Conservation (phyloP, 441 rosid species). For the Bocquillonia castaneifolia region DNA sequence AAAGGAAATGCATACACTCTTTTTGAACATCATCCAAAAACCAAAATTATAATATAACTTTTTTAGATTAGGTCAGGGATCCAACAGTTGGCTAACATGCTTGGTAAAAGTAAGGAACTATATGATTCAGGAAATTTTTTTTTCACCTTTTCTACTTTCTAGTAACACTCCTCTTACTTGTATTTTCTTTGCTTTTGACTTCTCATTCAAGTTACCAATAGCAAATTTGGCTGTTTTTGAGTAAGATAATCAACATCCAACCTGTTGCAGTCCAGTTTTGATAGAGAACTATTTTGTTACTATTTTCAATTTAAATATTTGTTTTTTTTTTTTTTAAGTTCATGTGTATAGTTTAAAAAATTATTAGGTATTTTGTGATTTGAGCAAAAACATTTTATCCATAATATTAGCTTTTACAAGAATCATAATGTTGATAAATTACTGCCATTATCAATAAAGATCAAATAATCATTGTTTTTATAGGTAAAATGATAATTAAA, state of each 20-base stretch:
- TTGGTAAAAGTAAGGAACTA: too few relatives aligned
- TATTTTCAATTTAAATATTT: too few relatives aligned
- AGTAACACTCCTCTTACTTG: not conserved
- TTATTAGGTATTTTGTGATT: too few relatives aligned
- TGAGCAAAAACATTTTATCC: too few relatives aligned
- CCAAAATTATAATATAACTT: not conserved
- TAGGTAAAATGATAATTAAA: too few relatives aligned
- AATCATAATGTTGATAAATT: too few relatives aligned
- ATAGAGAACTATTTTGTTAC: too few relatives aligned
- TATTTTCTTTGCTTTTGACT: not conserved
- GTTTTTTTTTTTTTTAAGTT: too few relatives aligned
- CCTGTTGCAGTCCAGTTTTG: not conserved
- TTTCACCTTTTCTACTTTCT: not conserved
- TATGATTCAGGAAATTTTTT: not conserved
- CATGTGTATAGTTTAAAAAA: too few relatives aligned
- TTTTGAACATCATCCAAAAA: not conserved
- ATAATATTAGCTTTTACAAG: too few relatives aligned
- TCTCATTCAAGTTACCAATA: constrained; percentile 8
- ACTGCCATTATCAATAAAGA: too few relatives aligned
- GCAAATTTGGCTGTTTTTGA: constrained; percentile 7
- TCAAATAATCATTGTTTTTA: too few relatives aligned
- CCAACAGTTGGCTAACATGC: not conserved
- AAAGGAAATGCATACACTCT: not conserved
- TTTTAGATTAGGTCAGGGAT: not conserved
- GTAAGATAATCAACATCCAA: constrained; percentile 5